Evolutionary conservation across 2,329 filamentous ascomycete species (phyloP).

Genomic region (Colletotrichum sp.): DNA sequence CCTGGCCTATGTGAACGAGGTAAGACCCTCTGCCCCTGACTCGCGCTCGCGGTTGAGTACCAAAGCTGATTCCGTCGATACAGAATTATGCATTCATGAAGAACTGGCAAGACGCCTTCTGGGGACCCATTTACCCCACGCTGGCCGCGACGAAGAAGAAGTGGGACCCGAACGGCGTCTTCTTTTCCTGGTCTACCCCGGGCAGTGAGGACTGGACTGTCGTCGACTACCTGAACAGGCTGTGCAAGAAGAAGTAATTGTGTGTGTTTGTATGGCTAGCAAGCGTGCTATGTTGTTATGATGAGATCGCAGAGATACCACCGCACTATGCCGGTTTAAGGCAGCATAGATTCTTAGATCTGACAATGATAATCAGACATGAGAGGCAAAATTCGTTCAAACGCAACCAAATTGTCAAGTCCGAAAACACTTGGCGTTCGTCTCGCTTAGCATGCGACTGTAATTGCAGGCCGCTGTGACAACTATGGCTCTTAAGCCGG

Average conservation of each 20-base stretch:
- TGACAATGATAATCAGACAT: not conserved
- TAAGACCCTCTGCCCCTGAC: not conserved
- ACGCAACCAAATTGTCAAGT: not conserved
- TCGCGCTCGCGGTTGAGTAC: not conserved
- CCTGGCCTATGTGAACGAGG: slow-evolving; percentile 18
- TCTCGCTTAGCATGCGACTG: not conserved
- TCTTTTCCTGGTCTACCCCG: slow-evolving; percentile 36
- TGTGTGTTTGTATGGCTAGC: not conserved
- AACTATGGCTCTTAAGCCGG: not conserved
- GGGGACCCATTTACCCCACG: slow-evolving; percentile 18
- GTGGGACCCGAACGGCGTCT: slow-evolving; percentile 52
- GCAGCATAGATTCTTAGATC: not conserved
- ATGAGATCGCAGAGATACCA: not conserved
- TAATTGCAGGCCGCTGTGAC: not conserved
- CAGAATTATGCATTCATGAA: slow-evolving; percentile 22
- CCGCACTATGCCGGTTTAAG: not conserved
- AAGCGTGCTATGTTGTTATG: not conserved
- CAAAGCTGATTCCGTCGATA: not conserved
- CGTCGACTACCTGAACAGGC: slow-evolving; percentile 16
- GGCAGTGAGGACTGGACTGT: slow-evolving; percentile 19
- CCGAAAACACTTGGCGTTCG: not conserved
- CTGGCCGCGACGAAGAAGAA: slow-evolving; percentile 52
- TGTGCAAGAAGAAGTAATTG: slow-evolving; percentile 17
- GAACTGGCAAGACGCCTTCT: slow-evolving; percentile 21
- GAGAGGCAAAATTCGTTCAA: not conserved